Conservation (phyloP, 73 alveolate species). For the Uronychia binucleata region DNA sequence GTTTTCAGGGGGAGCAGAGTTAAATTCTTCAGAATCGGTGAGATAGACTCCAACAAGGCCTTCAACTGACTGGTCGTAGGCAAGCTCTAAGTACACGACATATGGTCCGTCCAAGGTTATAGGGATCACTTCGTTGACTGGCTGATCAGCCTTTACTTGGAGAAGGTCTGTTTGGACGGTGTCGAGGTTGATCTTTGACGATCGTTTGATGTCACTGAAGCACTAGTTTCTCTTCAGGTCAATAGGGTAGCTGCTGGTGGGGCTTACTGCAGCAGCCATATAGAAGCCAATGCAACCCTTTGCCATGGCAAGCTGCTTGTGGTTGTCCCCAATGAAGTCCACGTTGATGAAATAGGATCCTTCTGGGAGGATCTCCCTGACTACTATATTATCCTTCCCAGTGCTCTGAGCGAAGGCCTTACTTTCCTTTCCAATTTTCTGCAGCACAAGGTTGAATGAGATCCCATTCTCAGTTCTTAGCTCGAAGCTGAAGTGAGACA, state of each 20-base stretch:
- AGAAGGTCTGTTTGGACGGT: not conserved
- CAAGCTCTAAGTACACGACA: not conserved
- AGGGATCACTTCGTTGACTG: not conserved
- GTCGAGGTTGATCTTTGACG: not conserved
- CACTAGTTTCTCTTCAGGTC: not conserved
- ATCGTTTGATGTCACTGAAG: not conserved
- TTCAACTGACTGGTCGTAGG: not conserved
- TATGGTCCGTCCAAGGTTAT: not conserved
- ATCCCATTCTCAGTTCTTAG: not conserved
- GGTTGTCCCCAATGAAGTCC: not conserved
- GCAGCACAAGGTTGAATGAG: not conserved
- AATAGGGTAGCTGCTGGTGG: not conserved
- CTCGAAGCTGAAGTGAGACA: not conserved
- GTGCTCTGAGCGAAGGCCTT: not conserved
- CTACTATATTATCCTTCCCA: not conserved
- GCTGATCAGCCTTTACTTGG: not conserved
- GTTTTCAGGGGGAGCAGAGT: not conserved
- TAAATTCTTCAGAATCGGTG: not conserved
- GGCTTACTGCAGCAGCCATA: not conserved
- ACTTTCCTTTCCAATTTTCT: not conserved
- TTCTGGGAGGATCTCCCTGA: not conserved
- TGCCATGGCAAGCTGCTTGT: not conserved
- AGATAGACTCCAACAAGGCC: not conserved
- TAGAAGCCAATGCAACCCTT: not conserved
- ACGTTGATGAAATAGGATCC: not conserved